Evolutionary conservation across 805 yeast genomes (phyloP).

Genomic region (Hanseniaspora mollemarum): DNA sequence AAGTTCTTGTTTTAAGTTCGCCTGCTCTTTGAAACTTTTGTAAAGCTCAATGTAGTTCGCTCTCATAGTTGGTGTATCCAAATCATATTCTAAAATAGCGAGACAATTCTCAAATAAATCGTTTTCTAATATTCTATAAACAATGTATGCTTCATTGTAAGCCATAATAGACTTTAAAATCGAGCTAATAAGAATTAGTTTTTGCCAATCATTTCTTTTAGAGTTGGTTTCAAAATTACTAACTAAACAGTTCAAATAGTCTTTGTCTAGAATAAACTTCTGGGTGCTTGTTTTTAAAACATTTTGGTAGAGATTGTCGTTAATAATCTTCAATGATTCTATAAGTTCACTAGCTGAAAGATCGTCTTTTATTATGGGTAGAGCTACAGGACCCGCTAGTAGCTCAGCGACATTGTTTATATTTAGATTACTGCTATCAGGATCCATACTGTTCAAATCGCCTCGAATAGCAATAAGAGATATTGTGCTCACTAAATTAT

Average conservation of each 20-base stretch:
- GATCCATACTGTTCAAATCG: slow-evolving; percentile 7
- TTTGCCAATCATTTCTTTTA: slow-evolving; percentile 37
- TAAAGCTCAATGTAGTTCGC: slow-evolving; percentile 63
- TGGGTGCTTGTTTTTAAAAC: slow-evolving; percentile 50
- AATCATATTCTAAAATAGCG: slow-evolving; percentile 82
- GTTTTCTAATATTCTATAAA: slow-evolving; percentile 49
- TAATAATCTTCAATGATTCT: slow-evolving; percentile 45
- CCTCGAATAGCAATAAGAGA: slow-evolving; percentile 46
- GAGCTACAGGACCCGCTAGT: slow-evolving; percentile 65
- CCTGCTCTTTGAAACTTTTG: slow-evolving; percentile 12
- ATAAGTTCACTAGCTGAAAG: slow-evolving; percentile 37
- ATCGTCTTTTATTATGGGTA: slow-evolving; percentile 48
- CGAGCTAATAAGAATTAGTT: slow-evolving; percentile 56
- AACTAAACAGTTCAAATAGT: slow-evolving; percentile 44
- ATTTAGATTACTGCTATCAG: slow-evolving; percentile 36
- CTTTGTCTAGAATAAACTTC: slow-evolving; percentile 41
- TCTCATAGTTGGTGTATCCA: slow-evolving; percentile 68
- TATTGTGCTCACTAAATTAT: slow-evolving; percentile 48
- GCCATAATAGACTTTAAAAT: slow-evolving; percentile 59
- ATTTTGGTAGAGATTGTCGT: slow-evolving; percentile 49
- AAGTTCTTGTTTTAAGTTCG: slow-evolving; percentile 20
- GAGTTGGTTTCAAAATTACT: slow-evolving; percentile 49
- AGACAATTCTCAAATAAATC: slow-evolving; percentile 46
- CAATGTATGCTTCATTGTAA: slow-evolving; percentile 55
- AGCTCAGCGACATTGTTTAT: slow-evolving; percentile 41